Evolutionary conservation across 2,329 filamentous ascomycete species (phyloP).

Genomic region (Neofusicoccum parvum): DNA sequence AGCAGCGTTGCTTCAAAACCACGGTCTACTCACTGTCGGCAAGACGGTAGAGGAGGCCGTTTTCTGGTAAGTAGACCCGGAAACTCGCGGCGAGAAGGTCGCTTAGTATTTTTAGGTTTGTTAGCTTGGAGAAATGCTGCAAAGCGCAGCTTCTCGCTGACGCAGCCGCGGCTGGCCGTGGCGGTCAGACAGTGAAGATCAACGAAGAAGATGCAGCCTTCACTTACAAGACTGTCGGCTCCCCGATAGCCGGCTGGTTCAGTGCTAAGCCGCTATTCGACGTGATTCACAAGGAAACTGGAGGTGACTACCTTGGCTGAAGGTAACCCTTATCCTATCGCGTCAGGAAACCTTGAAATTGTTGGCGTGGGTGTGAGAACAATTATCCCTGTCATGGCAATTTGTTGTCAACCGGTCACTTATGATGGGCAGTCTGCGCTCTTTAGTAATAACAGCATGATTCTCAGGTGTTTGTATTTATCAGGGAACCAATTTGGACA

Average conservation of each 20-base stretch:
- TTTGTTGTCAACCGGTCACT: neutral
- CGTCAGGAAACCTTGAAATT: neutral
- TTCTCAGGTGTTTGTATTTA: no score
- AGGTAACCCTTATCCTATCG: neutral
- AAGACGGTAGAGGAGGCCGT: conserved; percentile 53
- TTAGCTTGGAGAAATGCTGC: conserved; percentile 57
- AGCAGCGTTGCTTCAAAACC: conserved; percentile 57
- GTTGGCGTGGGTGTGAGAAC: no score
- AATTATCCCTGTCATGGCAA: neutral
- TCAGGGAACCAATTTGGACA: no score
- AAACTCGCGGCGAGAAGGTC: neutral
- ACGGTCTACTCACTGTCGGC: conserved; percentile 55
- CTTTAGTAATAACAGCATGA: no score
- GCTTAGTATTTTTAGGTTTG: conserved; percentile 36
- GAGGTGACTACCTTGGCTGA: conserved; percentile 9
- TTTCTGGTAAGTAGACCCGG: conserved; percentile 44
- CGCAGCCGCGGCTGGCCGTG: conserved; percentile 61
- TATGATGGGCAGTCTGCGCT: no score
- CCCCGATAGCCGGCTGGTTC: conserved; percentile 66
- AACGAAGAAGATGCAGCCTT: conserved; percentile 67
- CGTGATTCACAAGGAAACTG: conserved; percentile 56
- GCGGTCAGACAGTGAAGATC: conserved; percentile 67
- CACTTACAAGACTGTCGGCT: conserved; percentile 68
- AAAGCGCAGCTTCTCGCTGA: conserved; percentile 57
- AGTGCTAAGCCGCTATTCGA: conserved; percentile 73